Percentiles rank a stretch among this genome's conserved stretches.
These are phyloP conservation scores for Alternaria sp. DNA, from an alignment of 2,329 filamentous ascomycete species.

Conservation along the genomic window DNA sequence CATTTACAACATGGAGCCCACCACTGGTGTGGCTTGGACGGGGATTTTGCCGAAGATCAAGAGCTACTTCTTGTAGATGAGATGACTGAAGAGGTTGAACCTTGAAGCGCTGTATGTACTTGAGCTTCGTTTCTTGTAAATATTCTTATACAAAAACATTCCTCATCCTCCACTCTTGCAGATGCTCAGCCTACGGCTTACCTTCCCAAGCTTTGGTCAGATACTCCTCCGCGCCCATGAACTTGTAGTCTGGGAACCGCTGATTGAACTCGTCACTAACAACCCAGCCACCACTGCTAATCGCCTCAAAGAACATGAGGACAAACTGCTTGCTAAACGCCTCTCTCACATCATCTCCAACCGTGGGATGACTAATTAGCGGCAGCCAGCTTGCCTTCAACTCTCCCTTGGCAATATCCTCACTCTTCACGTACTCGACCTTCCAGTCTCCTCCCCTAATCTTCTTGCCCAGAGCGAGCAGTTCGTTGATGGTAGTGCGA, in stretches of 20 bases:
- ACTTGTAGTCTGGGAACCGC: constrained; percentile 56
- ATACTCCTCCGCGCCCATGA: constrained; percentile 54
- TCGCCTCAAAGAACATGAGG: constrained; percentile 55
- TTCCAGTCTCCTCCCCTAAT: constrained; percentile 42
- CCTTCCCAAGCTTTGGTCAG: constrained; percentile 53
- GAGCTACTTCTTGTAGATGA: constrained; percentile 38
- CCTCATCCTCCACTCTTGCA: not conserved
- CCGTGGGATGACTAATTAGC: constrained; percentile 40
- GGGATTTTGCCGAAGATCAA: constrained; percentile 47
- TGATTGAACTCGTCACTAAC: constrained; percentile 57
- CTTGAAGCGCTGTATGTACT: constrained; percentile 15
- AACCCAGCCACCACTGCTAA: constrained; percentile 54
- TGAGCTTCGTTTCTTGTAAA: constrained; percentile 1
- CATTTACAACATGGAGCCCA: constrained; percentile 61
- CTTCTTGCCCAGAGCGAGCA: constrained; percentile 40
- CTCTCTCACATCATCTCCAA: constrained; percentile 49
- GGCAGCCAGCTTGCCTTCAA: constrained; percentile 55
- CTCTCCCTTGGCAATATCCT: constrained; percentile 58
- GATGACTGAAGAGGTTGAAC: not conserved
- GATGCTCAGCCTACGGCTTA: constrained; percentile 35
- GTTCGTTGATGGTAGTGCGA: constrained; percentile 35
- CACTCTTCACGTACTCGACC: constrained; percentile 56
- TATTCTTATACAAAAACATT: not conserved
- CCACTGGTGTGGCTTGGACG: constrained; percentile 54
- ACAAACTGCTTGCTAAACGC: constrained; percentile 50